Base-by-base conservation (phyloP, 139 green algal genomes). In the Chlamydomonas incerta region DNA sequence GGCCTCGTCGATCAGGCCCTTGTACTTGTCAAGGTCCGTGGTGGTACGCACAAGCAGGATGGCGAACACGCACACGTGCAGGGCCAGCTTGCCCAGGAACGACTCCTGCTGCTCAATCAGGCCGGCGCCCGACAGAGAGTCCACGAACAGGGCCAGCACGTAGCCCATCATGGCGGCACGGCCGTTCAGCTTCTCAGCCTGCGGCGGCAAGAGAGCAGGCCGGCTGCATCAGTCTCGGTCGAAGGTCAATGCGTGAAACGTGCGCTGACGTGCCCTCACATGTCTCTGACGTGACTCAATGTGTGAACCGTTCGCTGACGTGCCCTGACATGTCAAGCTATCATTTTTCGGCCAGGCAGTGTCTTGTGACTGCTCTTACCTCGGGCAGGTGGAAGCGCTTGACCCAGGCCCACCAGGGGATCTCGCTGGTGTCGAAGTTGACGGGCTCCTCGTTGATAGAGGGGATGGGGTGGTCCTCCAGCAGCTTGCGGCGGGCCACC, bases 381-480 rank as follows among this genome's bases (percentile, higher is more conserved):
- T 98, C 96, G 41, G 96, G 96, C 72, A 99, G 93, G 89, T 99
- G 96, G 95, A 98, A 99, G 74, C 96, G 93, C 83, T 90, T 90
- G 70, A 99, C 95, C 96, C 96, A 99, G 23, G 96, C 96, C 95
- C 95, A 98, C 96, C 95, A 98, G 28, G 96, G 96, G 87, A 99
- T 97, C 88, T 98, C 94, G 55, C 57, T 71, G 33, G 96, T 99
- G 93, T 99, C 96, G 87, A 98, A 99, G 65, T 94, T 69, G 50
- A 99, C 96, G 0, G 95, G 94, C 41, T 98, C 96, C 81, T 98
- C 95, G 72, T 97, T 96, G 50, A 89, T 95, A 81, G 90, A 96
- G 62, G 94, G 89, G 58, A 97, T 96, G 76, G 96, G 95, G 37
- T 52, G 89, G 11, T 96, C 91, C 88, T 99, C 96, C 72, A 99